Conservation (phyloP, 1,139 yeast genomes). For the Blastobotrys apis region DNA sequence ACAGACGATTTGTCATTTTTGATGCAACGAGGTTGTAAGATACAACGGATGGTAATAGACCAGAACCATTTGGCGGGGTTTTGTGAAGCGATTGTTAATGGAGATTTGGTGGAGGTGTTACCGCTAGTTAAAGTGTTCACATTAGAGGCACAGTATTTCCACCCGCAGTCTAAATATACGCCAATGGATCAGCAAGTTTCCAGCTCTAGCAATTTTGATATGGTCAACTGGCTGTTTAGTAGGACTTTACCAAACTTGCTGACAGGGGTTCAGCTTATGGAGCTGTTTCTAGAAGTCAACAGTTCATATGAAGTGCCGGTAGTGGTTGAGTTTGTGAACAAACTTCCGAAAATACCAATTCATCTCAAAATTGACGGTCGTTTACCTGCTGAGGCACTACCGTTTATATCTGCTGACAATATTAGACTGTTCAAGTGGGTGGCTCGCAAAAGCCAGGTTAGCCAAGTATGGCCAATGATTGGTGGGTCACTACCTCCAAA, state of each 20-base stretch:
- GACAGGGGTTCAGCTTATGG: conserved; percentile 2
- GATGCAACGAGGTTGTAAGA: background rate
- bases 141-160: conserved; percentile 8
- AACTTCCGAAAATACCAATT: background rate
- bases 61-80: conserved; percentile 1
- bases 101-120: background rate
- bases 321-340: background rate
- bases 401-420: background rate
- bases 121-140: conserved; percentile 9
- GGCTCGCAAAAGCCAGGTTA: background rate
- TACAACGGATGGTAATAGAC: conserved; percentile 4
- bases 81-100: conserved; percentile 4
- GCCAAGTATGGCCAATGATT: background rate
- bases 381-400: background rate
- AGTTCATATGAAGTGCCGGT: background rate
- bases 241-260: conserved; percentile 2
- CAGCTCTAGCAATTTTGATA: conserved; percentile 4
- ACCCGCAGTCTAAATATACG: background rate
- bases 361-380: conserved; percentile 3
- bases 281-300: conserved; percentile 8
- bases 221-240: conserved; percentile 9
- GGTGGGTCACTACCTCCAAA: background rate
- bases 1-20: conserved; percentile 4
- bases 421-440: conserved; percentile 7
- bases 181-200: conserved; percentile 9